Conservation (phyloP, 176 grass and related monocot species). For the Hyparrhenia diplandra region DNA sequence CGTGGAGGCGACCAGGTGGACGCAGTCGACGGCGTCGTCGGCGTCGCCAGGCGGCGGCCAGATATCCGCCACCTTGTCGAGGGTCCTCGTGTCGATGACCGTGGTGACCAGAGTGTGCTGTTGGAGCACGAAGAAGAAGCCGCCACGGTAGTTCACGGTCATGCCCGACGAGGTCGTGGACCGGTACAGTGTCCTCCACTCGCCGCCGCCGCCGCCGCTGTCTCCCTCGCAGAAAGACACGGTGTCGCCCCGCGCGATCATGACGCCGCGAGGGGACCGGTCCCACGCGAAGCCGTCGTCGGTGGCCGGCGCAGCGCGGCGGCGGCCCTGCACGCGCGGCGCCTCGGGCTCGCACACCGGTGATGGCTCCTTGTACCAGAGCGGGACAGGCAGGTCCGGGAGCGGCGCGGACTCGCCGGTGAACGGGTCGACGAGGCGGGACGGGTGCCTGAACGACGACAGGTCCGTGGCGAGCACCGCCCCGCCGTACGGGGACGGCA, state of each 20-base stretch:
- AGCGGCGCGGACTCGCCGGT: conserved; percentile 18
- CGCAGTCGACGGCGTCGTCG: not conserved
- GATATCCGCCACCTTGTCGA: not conserved
- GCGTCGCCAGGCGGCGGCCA: not conserved
- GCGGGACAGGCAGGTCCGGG: conserved; percentile 30
- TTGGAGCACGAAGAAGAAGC: conserved; percentile 34
- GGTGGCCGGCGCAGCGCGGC: not conserved
- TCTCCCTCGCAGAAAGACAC: conserved; percentile 12
- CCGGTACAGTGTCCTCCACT: conserved; percentile 12
- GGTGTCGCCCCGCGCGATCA: conserved; percentile 31
- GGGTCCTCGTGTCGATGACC: not conserved
- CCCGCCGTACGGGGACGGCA: conserved; percentile 18
- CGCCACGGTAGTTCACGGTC: conserved; percentile 24
- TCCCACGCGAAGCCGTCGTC: conserved; percentile 37
- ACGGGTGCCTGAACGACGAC: conserved; percentile 5
- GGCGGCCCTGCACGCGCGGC: not conserved
- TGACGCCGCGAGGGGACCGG: conserved; percentile 8
- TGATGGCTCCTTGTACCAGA: not conserved
- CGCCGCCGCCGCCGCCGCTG: too few relatives aligned
- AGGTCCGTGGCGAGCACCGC: conserved; percentile 17
- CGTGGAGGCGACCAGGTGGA: not conserved
- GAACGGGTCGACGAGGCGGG: conserved; percentile 22
- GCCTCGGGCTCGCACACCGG: not conserved
- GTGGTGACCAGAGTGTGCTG: not conserved
- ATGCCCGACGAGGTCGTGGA: not conserved